These are phyloP conservation scores for Mrakia blollopis DNA, from an alignment of 768 basidiomycete genomes.

Conservation along the genomic window DNA sequence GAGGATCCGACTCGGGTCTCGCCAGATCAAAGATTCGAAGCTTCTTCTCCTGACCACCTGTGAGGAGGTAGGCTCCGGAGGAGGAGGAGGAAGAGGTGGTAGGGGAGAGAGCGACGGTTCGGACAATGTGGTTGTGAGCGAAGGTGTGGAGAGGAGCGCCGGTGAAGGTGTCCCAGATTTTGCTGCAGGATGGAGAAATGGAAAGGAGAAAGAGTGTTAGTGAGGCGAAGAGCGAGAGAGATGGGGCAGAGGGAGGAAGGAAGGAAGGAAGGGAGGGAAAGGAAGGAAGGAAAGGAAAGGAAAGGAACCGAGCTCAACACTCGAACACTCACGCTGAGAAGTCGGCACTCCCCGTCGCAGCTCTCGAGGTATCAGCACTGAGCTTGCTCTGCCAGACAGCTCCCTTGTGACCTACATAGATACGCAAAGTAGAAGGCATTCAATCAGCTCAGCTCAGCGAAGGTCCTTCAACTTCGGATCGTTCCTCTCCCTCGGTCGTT, in stretches of 20 bases:
- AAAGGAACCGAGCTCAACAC: not conserved
- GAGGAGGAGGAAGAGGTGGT: conserved; percentile 20
- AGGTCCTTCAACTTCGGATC: not conserved
- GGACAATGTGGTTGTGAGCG: conserved; percentile 96
- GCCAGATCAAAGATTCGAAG: conserved; percentile 88
- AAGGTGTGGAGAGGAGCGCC: conserved; percentile 90
- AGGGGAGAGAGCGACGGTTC: conserved; percentile 83
- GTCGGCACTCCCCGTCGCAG: conserved; percentile 90
- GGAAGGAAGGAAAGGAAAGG: conserved; percentile 12
- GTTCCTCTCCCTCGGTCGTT: too few relatives aligned
- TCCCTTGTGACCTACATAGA: conserved; percentile 54
- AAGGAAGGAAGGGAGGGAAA: conserved; percentile 22
- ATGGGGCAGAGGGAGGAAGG: not conserved
- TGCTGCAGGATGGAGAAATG: conserved; percentile 51
- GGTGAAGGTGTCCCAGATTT: conserved; percentile 92
- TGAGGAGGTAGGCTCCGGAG: conserved; percentile 61
- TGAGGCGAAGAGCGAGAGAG: conserved; percentile 16
- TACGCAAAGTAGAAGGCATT: not conserved
- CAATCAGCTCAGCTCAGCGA: not conserved
- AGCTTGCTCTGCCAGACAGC: conserved; percentile 97
- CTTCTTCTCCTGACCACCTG: conserved; percentile 96
- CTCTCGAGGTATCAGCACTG: conserved; percentile 72
- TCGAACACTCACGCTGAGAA: conserved; percentile 79
- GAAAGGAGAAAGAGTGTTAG: conserved; percentile 25
- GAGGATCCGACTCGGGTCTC: conserved; percentile 79